phyloP scores from a whole-genome alignment of 1,284 basidiomycete species.

The Moesziomyces sp. region DNA sequence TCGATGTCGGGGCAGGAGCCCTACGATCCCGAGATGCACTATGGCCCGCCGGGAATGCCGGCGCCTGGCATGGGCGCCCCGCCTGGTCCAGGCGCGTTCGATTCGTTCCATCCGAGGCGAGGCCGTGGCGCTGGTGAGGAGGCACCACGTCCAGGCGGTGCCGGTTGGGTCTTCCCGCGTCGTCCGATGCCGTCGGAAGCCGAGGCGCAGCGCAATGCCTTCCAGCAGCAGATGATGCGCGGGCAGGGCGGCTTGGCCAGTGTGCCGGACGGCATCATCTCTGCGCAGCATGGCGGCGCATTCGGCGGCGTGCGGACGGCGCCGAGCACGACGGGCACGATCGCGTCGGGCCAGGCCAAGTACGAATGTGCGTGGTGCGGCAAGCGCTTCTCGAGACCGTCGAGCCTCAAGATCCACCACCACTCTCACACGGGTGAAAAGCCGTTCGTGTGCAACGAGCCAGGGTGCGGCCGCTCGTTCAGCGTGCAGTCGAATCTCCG shows the following conservation, averaged over 20 bases:
- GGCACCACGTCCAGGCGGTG: conserved; percentile 31
- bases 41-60: conserved; percentile 39
- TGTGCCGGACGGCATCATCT: conserved; percentile 42
- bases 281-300: conserved; percentile 31
- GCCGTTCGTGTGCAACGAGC: conserved; percentile 61
- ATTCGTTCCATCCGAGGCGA: conserved; percentile 47
- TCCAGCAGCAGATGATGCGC: conserved; percentile 44
- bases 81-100: conserved; percentile 24
- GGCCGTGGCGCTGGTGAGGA: conserved; percentile 42
- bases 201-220: conserved; percentile 40
- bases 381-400: conserved; percentile 64
- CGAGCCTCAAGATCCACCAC: conserved; percentile 64
- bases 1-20: conserved; percentile 45
- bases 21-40: conserved; percentile 32
- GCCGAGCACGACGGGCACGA: conserved; percentile 36
- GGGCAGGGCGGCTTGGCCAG: conserved; percentile 34
- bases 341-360: conserved; percentile 53
- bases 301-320: conserved; percentile 34
- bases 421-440: conserved; percentile 66
- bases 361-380: conserved; percentile 63
- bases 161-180: conserved; percentile 49
- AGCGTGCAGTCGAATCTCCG: conserved; percentile 65
- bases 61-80: conserved; percentile 36
- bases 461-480: conserved; percentile 63
- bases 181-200: conserved; percentile 38